phyloP scores from a whole-genome alignment of 768 basidiomycete species.

The Hericium erinaceus region DNA sequence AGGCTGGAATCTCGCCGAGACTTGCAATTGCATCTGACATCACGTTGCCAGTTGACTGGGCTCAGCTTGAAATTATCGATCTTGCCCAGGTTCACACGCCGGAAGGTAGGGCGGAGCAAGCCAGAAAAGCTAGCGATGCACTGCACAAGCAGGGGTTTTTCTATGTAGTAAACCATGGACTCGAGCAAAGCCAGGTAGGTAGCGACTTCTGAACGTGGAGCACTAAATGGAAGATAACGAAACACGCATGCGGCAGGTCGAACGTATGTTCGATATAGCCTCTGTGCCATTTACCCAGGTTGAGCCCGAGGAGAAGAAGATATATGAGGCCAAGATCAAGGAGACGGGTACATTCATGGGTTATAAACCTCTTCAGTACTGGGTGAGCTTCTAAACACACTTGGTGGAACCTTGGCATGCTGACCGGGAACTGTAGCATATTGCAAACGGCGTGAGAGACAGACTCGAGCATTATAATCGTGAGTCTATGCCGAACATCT shows the following conservation, averaged over 20 bases:
- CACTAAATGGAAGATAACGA: neutral
- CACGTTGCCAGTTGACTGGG: slow-evolving; percentile 21
- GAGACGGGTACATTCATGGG: slow-evolving; percentile 40
- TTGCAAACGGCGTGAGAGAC: slow-evolving; percentile 33
- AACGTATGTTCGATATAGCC: slow-evolving; percentile 40
- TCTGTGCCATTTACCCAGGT: slow-evolving; percentile 34
- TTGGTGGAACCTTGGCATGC: neutral
- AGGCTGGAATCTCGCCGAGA: neutral
- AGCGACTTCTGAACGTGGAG: neutral
- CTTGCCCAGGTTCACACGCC: slow-evolving; percentile 20
- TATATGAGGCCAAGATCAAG: slow-evolving; percentile 30
- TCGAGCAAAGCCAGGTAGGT: neutral
- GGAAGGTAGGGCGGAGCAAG: slow-evolving; percentile 20
- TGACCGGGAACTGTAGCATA: slow-evolving; percentile 25
- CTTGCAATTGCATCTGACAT: neutral
- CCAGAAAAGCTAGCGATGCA: slow-evolving; percentile 19
- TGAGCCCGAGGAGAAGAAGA: slow-evolving; percentile 31
- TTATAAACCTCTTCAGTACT: slow-evolving; percentile 43
- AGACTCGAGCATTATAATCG: slow-evolving; percentile 37
- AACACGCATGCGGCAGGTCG: slow-evolving; percentile 20
- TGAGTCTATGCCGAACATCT: slow-evolving; percentile 14
- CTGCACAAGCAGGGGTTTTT: slow-evolving; percentile 30
- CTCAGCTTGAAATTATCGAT: slow-evolving; percentile 23
- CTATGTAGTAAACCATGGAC: slow-evolving; percentile 25
- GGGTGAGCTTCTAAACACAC: slow-evolving; percentile 23